Base-by-base conservation (phyloP, 1,284 basidiomycete species). In the Austroboletus novae-zelandiae region DNA sequence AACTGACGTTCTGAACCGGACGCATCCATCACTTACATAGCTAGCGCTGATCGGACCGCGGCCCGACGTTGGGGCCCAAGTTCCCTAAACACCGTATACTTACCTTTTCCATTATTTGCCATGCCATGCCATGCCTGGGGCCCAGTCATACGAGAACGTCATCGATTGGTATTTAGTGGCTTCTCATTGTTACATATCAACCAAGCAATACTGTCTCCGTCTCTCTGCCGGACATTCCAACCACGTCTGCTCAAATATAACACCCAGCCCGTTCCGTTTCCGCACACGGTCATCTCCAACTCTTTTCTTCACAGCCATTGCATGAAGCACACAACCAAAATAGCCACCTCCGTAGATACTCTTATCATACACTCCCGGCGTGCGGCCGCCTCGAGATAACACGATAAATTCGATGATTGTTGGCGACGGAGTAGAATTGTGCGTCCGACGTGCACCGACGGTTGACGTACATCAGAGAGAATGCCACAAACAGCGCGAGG, bases 261-360 rank as follows among this genome's bases (percentile, higher is more conserved):
- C 2, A 30, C 58, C 56, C 11, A 60, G 20, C 4, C 58, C 58
- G 15, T 49, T 40, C 2, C 57, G 58, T 45, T 57, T 58, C 3
- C 37, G 23, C 15, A 58, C 42, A 8, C 47, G n/a, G n/a, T n/a
- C n/a, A n/a, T n/a, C n/a, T n/a, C n/a, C n/a, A n/a, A n/a, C n/a
- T n/a, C n/a, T n/a, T n/a, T n/a, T n/a, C n/a, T n/a, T 45, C 31
- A 64, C 55, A 1, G 46, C 60, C 59, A 64, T 58, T 2, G 64
- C 60, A 23, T 64, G 56, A 43, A 61, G 23, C 43, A 60, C 4
- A 36, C 59, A 64, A 4, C 50, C 58, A 13, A 45, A 25, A 31
- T 56, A 59, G 23, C 18, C 23, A 14, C 42, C n/a, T 17, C 58
- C 55, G 37, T 50, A 60, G 11, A 27, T n/a, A n/a, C n/a, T n/a